phyloP scores from a whole-genome alignment of 1,284 basidiomycete species.

The Hortiboletus rubellus region DNA sequence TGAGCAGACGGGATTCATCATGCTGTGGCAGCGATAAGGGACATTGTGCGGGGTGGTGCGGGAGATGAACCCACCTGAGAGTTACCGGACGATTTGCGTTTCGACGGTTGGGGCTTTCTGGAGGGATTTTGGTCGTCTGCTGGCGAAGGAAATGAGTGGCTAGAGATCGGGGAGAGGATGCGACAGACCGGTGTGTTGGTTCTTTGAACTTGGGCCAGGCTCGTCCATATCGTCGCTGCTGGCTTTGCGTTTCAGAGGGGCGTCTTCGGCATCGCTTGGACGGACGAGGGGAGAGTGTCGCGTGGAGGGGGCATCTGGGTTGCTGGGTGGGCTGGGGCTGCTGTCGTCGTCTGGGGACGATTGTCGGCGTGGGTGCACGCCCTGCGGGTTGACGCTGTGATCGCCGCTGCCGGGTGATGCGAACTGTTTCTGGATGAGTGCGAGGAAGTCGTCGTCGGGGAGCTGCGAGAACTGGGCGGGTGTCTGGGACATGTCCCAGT shows the following conservation, averaged over 20 bases:
- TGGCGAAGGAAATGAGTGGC: conserved; percentile 6
- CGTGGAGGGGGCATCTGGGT: conserved; percentile 33
- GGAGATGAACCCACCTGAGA: conserved; percentile 37
- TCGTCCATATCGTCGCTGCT: conserved; percentile 54
- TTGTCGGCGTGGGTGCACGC: too few relatives aligned
- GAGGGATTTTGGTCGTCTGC: conserved; percentile 24
- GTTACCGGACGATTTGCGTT: conserved; percentile 47
- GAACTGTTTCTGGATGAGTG: conserved; percentile 75
- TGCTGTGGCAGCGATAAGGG: conserved; percentile 33
- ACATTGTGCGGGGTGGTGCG: not conserved
- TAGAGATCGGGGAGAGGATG: conserved; percentile 1
- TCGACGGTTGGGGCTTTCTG: conserved; percentile 33
- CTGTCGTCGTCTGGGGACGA: conserved; percentile 64
- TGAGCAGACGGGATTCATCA: conserved; percentile 72
- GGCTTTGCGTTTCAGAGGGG: conserved; percentile 71
- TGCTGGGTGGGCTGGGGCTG: conserved; percentile 69
- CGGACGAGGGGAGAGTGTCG: conserved; percentile 35
- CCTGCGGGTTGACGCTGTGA: not conserved
- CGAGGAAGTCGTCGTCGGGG: conserved; percentile 74
- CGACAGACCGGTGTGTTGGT: conserved; percentile 58
- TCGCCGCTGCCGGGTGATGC: conserved; percentile 33
- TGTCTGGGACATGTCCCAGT: conserved; percentile 69
- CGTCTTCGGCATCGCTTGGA: conserved; percentile 43
- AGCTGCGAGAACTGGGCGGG: conserved; percentile 60
- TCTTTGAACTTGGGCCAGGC: conserved; percentile 64